Base-by-base conservation (phyloP, 1,139 yeast genomes). In the Scheffersomyces quercinus region DNA sequence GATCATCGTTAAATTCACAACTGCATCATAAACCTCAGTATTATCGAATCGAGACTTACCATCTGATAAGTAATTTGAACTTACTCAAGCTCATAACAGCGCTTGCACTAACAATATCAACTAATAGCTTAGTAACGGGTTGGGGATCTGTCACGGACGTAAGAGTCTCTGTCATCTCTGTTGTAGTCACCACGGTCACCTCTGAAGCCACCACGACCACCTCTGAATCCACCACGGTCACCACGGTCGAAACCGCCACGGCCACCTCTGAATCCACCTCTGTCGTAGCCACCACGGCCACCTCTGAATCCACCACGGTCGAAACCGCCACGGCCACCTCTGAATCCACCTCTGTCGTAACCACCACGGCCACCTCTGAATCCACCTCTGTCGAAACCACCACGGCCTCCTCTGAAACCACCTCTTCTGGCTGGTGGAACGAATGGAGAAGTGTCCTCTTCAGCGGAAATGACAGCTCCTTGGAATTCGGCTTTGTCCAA, bases 361-460 rank as follows among this genome's bases (percentile, higher is more conserved):
- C 58, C 56, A 31, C 55, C 55, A 10, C 53, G 41, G 36, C 49
- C 53, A 29, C 52, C 52, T 33, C 52, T 37, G 43, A 42, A 44
- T 7, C 54, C 45, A 39, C 54, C 53, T 20, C 45, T 33, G 26
- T 71, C 68, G 6, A 31, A 31, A 37, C 77, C 77, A 46, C 76
- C 58, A 39, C 51, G 47, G 42, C 76, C 74, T 50, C 81, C 77
- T 58, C 75, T 65, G 52, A 78, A 74, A 46, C 79, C 78, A 42
- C 75, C 68, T 60, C 81, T 75, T 71, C 83, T 74, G 52, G 82
- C 73, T 50, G 81, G 77, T 43, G 84, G 81, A 53, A 84, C 77
- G 58, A 85, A 85, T 51, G 91, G 90, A 59, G 86, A 79, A 59
- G 86, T 85, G 64, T 88, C 96, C 70, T 82, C 89, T 68, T 83